Percentiles rank a stretch among this genome's conserved stretches.
Conservation (phyloP, 164 flowering plant genomes). For the Macadamia tetraphylla region DNA sequence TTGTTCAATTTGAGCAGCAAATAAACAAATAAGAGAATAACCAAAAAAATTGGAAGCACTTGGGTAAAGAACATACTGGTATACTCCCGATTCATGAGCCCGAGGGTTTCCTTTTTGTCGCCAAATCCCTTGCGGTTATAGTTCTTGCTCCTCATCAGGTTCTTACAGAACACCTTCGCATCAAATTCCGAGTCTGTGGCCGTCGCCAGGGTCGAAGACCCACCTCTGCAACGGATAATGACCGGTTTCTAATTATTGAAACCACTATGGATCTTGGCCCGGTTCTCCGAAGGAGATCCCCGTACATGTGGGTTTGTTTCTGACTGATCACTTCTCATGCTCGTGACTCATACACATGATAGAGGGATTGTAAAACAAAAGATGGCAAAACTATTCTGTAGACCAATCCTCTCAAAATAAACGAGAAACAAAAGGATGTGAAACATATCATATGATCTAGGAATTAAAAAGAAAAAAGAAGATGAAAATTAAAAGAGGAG, state of each 20-base stretch:
- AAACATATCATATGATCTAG: too few species aligned
- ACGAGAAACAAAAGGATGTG: too few species aligned
- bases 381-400: too few species aligned
- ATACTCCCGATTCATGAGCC: conserved; percentile 83
- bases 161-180: conserved; percentile 71
- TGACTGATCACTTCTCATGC: too few species aligned
- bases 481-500: too few species aligned
- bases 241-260: conserved; percentile 29
- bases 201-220: conserved; percentile 16
- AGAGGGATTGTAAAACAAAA: too few species aligned
- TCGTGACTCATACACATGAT: too few species aligned
- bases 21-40: neutral
- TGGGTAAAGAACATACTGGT: conserved; percentile 39
- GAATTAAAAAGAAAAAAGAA: too few species aligned
- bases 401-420: too few species aligned
- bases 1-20: neutral
- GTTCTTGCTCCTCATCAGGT: conserved; percentile 79
- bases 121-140: conserved; percentile 88
- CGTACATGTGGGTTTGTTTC: too few species aligned
- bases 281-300: conserved; percentile 24
- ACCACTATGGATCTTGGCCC: conserved; percentile 11
- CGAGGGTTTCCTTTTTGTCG: conserved; percentile 70
- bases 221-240: conserved; percentile 51
- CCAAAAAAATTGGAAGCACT: too few species aligned
- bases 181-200: conserved; percentile 60